Percentiles rank a stretch among this genome's conserved stretches.
Evolutionary conservation across 2,329 filamentous ascomycete genomes (phyloP).

Genomic region (Talaromyces islandicus): DNA sequence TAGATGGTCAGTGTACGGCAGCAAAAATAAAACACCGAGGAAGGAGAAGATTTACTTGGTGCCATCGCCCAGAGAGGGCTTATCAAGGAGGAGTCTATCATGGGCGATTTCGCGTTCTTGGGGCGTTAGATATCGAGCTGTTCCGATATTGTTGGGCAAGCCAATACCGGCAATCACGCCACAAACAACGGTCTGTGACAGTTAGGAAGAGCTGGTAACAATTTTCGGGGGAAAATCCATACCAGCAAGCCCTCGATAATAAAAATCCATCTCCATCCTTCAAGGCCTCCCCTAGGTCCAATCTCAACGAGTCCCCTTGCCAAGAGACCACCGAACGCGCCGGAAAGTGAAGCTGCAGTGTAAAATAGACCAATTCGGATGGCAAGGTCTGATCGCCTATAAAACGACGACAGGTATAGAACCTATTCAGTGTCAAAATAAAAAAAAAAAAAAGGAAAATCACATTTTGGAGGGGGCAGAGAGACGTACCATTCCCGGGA

Average conservation of each 20-base stretch:
- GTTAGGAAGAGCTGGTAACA: neutral
- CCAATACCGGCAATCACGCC: slow-evolving; percentile 48
- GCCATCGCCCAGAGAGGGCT: slow-evolving; percentile 17
- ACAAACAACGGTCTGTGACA: slow-evolving; percentile 47
- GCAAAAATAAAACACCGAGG: neutral
- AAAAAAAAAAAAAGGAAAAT: no score
- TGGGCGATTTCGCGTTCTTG: slow-evolving; percentile 49
- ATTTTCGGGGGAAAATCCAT: neutral
- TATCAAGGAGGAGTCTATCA: slow-evolving; percentile 39
- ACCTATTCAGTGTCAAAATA: slow-evolving; percentile 32
- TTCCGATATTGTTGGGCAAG: slow-evolving; percentile 52
- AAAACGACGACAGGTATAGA: slow-evolving; percentile 59
- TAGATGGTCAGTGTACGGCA: neutral
- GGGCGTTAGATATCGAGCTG: slow-evolving; percentile 48
- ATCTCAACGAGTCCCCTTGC: slow-evolving; percentile 59
- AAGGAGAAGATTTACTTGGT: slow-evolving; percentile 15
- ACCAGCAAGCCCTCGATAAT: slow-evolving; percentile 50
- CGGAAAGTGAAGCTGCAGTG: slow-evolving; percentile 59
- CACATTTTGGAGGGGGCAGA: neutral
- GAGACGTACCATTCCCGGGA: slow-evolving; percentile 57
- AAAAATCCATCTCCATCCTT: slow-evolving; percentile 59
- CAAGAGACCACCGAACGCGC: slow-evolving; percentile 59
- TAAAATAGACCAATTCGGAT: slow-evolving; percentile 63
- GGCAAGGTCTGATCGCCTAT: slow-evolving; percentile 55
- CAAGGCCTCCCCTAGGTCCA: slow-evolving; percentile 47